Evolutionary conservation across 352 stramenopile species (phyloP).

Genomic region (Pythium dissimile): DNA sequence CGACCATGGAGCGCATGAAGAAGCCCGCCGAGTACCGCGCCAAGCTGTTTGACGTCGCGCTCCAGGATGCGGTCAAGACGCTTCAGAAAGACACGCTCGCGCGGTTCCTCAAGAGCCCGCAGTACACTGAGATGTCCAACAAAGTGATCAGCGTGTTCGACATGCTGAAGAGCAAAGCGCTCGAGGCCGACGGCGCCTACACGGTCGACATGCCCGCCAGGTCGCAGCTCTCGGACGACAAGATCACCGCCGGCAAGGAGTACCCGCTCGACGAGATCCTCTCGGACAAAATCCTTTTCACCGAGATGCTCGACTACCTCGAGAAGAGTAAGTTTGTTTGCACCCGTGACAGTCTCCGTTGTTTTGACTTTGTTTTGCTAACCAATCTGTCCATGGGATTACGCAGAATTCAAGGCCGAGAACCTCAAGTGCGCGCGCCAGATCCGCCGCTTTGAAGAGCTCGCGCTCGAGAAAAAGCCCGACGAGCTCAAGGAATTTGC

Average conservation of each 20-base stretch:
- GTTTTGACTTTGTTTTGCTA: background rate
- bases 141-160: constrained; percentile 52
- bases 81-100: constrained; percentile 78
- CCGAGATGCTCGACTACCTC: constrained; percentile 83
- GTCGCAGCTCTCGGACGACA: constrained; percentile 58
- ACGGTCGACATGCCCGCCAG: constrained; percentile 54
- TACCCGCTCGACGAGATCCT: constrained; percentile 83
- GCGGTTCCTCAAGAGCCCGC: constrained; percentile 71
- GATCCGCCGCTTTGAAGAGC: constrained; percentile 76
- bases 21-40: constrained; percentile 64
- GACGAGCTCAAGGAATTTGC: constrained; percentile 81
- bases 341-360: background rate
- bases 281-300: constrained; percentile 76
- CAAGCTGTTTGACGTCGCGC: constrained; percentile 81
- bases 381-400: too few species aligned
- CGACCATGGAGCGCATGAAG: constrained; percentile 83
- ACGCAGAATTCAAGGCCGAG: constrained; percentile 77
- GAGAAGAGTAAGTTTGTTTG: constrained; percentile 59
- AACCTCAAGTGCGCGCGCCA: constrained; percentile 83
- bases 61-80: constrained; percentile 84
- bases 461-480: constrained; percentile 59
- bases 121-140: constrained; percentile 75
- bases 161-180: constrained; percentile 59
- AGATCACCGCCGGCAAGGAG: constrained; percentile 40
- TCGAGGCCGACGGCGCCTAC: constrained; percentile 68